Percentiles rank a stretch among this genome's conserved stretches.
Evolutionary conservation across 257 asterid species (phyloP).

Genomic region (Thymus quinquecostatus): DNA sequence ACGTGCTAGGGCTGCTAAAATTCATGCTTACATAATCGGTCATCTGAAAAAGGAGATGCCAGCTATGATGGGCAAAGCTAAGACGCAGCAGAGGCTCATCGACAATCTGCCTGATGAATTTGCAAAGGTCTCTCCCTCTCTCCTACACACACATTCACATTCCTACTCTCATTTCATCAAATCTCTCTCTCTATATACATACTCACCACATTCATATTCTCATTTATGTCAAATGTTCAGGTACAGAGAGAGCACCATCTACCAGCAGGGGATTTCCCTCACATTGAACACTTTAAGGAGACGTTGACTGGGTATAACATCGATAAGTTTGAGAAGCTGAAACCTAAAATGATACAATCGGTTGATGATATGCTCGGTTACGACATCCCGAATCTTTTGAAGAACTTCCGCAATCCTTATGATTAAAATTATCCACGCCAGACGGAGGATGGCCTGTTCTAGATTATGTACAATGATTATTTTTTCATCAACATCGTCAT

Average conservation of each 20-base stretch:
- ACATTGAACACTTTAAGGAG: slow-evolving; percentile 73
- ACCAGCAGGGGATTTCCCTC: slow-evolving; percentile 95
- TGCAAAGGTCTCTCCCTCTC: slow-evolving; percentile 60
- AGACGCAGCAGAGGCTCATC: slow-evolving; percentile 84
- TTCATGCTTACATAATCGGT: slow-evolving; percentile 85
- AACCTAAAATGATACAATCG: slow-evolving; percentile 78
- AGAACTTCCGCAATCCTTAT: slow-evolving; percentile 87
- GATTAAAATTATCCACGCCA: slow-evolving; percentile 40
- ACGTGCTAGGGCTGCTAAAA: slow-evolving; percentile 96
- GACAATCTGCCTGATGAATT: slow-evolving; percentile 78
- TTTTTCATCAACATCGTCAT: neutral
- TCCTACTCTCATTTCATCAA: too few species aligned
- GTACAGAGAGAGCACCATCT: slow-evolving; percentile 84
- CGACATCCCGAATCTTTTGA: slow-evolving; percentile 84
- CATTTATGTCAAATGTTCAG: slow-evolving; percentile 39
- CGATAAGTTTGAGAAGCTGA: slow-evolving; percentile 87
- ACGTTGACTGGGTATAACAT: slow-evolving; percentile 67
- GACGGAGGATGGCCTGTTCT: neutral
- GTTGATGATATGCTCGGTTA: slow-evolving; percentile 97
- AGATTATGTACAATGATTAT: neutral
- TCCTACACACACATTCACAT: neutral
- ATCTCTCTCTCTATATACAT: neutral
- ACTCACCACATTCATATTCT: slow-evolving; percentile 14
- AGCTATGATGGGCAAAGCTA: slow-evolving; percentile 95
- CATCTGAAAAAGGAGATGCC: slow-evolving; percentile 95